Conservation (phyloP, 2,329 filamentous ascomycete species). For the Plenodomus biglobosus region DNA sequence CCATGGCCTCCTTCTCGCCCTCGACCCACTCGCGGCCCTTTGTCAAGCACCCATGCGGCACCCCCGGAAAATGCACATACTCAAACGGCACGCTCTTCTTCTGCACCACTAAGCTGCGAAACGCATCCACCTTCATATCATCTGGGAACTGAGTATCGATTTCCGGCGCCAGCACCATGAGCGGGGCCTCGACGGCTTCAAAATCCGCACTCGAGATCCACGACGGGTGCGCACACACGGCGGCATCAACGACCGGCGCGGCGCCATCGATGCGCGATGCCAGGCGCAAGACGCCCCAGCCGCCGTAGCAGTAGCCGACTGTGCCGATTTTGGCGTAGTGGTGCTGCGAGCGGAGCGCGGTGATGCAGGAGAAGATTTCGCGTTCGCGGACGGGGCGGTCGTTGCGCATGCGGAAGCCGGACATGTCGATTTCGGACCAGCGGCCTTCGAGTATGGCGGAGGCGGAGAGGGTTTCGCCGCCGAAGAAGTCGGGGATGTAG, state of each 20-base stretch:
- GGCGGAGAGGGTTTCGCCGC: slow-evolving; percentile 14
- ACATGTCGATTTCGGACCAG: slow-evolving; percentile 39
- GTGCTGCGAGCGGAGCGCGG: slow-evolving; percentile 18
- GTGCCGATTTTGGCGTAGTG: slow-evolving; percentile 41
- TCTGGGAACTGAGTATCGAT: slow-evolving; percentile 19
- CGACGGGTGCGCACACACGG: slow-evolving; percentile 24
- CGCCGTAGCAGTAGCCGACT: slow-evolving; percentile 52
- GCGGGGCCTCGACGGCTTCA: slow-evolving; percentile 16
- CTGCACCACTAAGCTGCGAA: slow-evolving; percentile 16
- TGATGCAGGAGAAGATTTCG: slow-evolving; percentile 37
- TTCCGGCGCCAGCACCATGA: slow-evolving; percentile 25
- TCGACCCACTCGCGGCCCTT: slow-evolving; percentile 18
- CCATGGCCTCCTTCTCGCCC: slow-evolving; percentile 20
- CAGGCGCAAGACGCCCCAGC: slow-evolving; percentile 29
- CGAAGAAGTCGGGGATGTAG: slow-evolving; percentile 49
- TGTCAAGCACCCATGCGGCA: slow-evolving; percentile 25
- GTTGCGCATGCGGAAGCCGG: slow-evolving; percentile 40
- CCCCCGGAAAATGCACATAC: slow-evolving; percentile 28
- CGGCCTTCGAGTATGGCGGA: slow-evolving; percentile 5
- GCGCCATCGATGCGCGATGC: slow-evolving; percentile 6
- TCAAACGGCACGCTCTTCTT: slow-evolving; percentile 19
- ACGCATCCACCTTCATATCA: slow-evolving; percentile 28
- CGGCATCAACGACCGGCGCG: slow-evolving; percentile 20
- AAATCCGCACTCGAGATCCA: slow-evolving; percentile 21
- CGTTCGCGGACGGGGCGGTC: slow-evolving; percentile 38